Evolutionary conservation across 352 stramenopile species (phyloP).

Genomic region (Phytophthora multivora): DNA sequence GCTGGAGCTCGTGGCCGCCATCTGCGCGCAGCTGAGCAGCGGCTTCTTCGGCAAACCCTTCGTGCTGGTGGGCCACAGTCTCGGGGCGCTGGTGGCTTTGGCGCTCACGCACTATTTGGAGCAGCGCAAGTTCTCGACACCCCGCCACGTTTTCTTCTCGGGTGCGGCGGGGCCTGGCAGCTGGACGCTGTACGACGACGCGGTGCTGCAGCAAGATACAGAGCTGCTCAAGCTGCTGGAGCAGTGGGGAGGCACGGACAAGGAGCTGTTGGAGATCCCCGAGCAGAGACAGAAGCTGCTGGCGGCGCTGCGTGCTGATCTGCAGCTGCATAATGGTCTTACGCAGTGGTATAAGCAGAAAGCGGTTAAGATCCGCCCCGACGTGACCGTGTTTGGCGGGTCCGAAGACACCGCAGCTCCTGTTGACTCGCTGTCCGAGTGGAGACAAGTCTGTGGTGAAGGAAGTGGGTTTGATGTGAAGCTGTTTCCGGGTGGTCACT

Average conservation of each 20-base stretch:
- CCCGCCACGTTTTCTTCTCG: constrained; percentile 67
- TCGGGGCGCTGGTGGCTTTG: constrained; percentile 65
- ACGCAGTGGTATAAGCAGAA: constrained; percentile 44
- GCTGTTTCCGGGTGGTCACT: constrained; percentile 64
- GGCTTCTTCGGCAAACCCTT: constrained; percentile 82
- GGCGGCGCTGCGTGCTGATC: constrained; percentile 40
- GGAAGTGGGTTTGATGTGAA: constrained; percentile 38
- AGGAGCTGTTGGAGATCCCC: constrained; percentile 53
- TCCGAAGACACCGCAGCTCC: constrained; percentile 45
- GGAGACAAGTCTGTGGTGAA: constrained; percentile 39
- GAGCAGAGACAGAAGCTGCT: constrained; percentile 45
- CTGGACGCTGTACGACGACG: constrained; percentile 44
- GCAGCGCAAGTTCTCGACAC: constrained; percentile 48
- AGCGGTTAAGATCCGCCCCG: constrained; percentile 29
- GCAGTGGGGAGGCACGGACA: constrained; percentile 68
- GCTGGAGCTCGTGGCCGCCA: constrained; percentile 40
- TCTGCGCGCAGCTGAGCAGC: constrained; percentile 44
- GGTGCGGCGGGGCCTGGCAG: constrained; percentile 40
- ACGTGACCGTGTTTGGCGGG: constrained; percentile 63
- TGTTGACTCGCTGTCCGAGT: constrained; percentile 40
- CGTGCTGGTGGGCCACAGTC: constrained; percentile 68
- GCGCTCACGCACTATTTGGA: constrained; percentile 56
- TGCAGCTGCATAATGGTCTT: constrained; percentile 60
- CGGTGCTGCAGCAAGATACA: constrained; percentile 34
- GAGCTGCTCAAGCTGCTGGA: constrained; percentile 50